Base-by-base conservation (phyloP, 1,284 basidiomycete species). In the Cryptococcus hybrid region DNA sequence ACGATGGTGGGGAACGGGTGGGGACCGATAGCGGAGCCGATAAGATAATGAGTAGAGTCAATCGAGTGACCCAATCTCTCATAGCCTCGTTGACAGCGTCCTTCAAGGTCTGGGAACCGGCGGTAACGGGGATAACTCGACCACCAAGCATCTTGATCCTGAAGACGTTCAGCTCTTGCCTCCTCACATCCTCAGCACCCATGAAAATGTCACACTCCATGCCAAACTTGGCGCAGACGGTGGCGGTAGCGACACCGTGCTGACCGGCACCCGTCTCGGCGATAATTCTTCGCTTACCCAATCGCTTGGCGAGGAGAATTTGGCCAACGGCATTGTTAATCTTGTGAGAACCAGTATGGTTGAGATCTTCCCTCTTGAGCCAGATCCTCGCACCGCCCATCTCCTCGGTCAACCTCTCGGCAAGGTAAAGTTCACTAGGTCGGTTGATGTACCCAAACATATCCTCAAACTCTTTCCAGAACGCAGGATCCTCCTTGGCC, bases 1-100 rank as follows among this genome's bases (percentile, higher is more conserved):
- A 99, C 95, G 60, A 99, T 91, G 38, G 94, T 97, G 1, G 96
- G 96, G 86, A 99, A 99, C 1, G 96, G 96, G 77, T 98, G 95
- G 13, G 96, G 96, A 6, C 96, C 96, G 66, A 99, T 97, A 38
- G 88, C 92, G 18, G 93, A 97, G 43, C 96, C 96, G 64, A 99
- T 91, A 63, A 97, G 85, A 81, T 98, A 99, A 80, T 99, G 93
- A 1, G 95, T 98, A 15, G 82, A 88, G 37, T 89, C 40, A 99
- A 84, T 78, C 98, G 95, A 47, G 94, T 93, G 18, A 98, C 95
- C 96, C 96, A 99, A 79, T 97, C 94, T 51, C 94, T 86, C 84
- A 97, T 85, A 2, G 93, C 92, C 67, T 97, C 93, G 80, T 96
- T 97, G 68, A 97, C 92, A 24, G 93, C 95, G 73, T 99, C 96